Evolutionary conservation across 2,329 filamentous ascomycete species (phyloP), one percentile per base, ranked within the genome.

Genomic region (Aspergillus phoenicis): DNA sequence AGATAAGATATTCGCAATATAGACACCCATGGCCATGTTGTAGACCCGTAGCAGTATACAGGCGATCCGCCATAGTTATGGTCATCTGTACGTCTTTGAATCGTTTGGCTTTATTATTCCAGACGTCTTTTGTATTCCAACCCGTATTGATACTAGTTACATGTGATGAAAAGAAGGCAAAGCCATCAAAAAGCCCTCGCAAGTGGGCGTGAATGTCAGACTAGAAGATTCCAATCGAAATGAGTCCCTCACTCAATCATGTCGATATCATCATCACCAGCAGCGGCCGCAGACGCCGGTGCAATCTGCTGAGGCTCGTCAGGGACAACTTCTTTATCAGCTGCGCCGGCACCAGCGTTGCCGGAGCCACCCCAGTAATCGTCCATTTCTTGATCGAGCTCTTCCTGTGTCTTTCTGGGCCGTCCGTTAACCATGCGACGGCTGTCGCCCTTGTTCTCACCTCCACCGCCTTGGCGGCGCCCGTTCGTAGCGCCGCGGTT

Each of bases 351-450:
- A 51, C 69, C 75, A 59, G 69, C 73, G 52, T 69, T 75, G 39
- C 76, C 75, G 26, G 79, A 80, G 30, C 84, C 88, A 36, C 84
- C 88, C 82, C 92, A 97, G 77, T 97, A 97, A 73, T 97, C 91
- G 30, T 89, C 92, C 93, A 97, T 97, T 78, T 97, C 93, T n/a
- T 91, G 91, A 75, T 97, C 93, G 43, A 97, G 82, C 74, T 97
- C 91, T 70, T 96, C 91, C 67, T 93, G 90, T 0, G 93, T 97
- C 84, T 96, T 97, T 78, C 87, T 89, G 2, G 87, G 83, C 52
- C 91, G 85, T 22, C 66, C 68, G 57, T 85, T 83, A 17, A 80
- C 82, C 51, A 80, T 80, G 33, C 79, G 66, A 77, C 80, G 62
- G 76, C 73, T 68, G 57, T 62, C 72, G 61, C 60, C 64, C 43